A percentile compares a stretch with the other conserved stretches of the same genome.
phyloP scores from a whole-genome alignment of 495 filamentous ascomycete genomes.

The Penicillium desertorum region DNA sequence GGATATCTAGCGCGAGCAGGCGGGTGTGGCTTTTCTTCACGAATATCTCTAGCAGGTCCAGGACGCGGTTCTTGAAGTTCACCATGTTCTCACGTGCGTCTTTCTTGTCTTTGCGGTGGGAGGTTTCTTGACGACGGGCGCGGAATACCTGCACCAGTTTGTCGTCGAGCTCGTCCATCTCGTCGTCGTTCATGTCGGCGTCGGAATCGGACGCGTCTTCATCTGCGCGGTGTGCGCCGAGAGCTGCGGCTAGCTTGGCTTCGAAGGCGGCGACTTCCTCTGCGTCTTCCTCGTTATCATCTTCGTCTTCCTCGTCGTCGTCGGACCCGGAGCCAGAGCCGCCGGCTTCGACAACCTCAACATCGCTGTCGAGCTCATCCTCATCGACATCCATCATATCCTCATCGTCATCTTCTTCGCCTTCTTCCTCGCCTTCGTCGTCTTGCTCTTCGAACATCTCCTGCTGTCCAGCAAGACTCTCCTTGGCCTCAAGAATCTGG shows the following conservation, averaged over 20 bases:
- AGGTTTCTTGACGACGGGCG: slow-evolving; percentile 58
- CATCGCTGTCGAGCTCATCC: slow-evolving; percentile 37
- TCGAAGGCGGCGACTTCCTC: slow-evolving; percentile 66
- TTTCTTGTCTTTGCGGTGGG: slow-evolving; percentile 77
- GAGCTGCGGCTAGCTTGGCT: slow-evolving; percentile 71
- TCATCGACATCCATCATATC: slow-evolving; percentile 38
- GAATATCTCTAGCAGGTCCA: slow-evolving; percentile 85
- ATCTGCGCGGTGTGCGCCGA: slow-evolving; percentile 62
- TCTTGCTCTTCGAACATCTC: slow-evolving; percentile 79
- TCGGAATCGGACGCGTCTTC: slow-evolving; percentile 61
- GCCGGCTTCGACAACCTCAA: slow-evolving; percentile 31
- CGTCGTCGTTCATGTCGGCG: slow-evolving; percentile 87
- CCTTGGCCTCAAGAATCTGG: slow-evolving; percentile 71
- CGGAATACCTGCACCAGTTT: slow-evolving; percentile 81
- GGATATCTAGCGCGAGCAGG: slow-evolving; percentile 61
- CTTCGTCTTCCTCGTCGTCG: slow-evolving; percentile 37
- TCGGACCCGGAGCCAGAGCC: slow-evolving; percentile 30
- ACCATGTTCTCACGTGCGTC: slow-evolving; percentile 85
- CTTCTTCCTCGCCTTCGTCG: slow-evolving; percentile 55
- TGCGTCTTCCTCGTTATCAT: slow-evolving; percentile 45
- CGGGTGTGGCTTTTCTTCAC: slow-evolving; percentile 74
- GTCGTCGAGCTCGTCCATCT: slow-evolving; percentile 88
- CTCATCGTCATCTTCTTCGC: slow-evolving; percentile 38
- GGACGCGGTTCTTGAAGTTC: slow-evolving; percentile 90
- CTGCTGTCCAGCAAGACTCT: slow-evolving; percentile 78